Percentiles rank a stretch among this genome's conserved stretches.
Evolutionary conservation across 345 rosid species (phyloP).

Genomic region (Euclidium syriacum): DNA sequence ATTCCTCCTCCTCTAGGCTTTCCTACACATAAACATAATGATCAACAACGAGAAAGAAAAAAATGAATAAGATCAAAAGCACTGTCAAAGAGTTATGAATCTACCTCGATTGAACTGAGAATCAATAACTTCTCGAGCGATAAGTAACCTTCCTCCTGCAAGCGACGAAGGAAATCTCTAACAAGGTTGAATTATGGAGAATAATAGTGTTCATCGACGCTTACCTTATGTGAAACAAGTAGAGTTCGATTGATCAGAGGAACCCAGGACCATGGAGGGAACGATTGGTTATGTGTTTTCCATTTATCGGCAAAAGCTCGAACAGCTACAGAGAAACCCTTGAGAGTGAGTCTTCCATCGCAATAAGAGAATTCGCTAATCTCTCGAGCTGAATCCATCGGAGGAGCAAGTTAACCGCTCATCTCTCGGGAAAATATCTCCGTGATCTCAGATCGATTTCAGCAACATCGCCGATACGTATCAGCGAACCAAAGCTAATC

Average conservation of each 20-base stretch:
- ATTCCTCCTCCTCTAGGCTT: constrained; percentile 18
- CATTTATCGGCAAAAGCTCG: constrained; percentile 47
- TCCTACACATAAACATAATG: constrained; percentile 16
- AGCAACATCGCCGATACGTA: too few relatives aligned
- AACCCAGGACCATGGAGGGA: constrained; percentile 58
- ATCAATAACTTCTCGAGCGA: constrained; percentile 51
- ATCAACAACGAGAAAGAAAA: not conserved
- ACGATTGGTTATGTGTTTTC: constrained; percentile 34
- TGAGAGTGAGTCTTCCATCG: constrained; percentile 56
- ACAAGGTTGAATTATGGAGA: not conserved
- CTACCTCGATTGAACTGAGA: constrained; percentile 39
- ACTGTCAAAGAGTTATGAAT: not conserved
- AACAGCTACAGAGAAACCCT: constrained; percentile 46
- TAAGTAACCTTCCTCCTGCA: constrained; percentile 49
- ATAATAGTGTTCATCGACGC: not conserved
- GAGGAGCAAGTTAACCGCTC: not conserved
- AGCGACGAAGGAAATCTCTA: not conserved
- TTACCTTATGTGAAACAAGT: constrained; percentile 35
- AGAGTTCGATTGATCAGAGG: constrained; percentile 34
- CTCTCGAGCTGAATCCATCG: constrained; percentile 19
- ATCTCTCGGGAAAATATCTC: not conserved
- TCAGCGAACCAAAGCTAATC: not conserved
- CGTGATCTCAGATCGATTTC: not conserved
- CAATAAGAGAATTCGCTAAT: constrained; percentile 28
- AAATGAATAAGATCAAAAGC: not conserved